Percentiles rank a stretch among this genome's conserved stretches.
These are phyloP conservation scores for Sphaerulina musiva DNA, from an alignment of 2,329 filamentous ascomycete genomes.

Conservation along the genomic window DNA sequence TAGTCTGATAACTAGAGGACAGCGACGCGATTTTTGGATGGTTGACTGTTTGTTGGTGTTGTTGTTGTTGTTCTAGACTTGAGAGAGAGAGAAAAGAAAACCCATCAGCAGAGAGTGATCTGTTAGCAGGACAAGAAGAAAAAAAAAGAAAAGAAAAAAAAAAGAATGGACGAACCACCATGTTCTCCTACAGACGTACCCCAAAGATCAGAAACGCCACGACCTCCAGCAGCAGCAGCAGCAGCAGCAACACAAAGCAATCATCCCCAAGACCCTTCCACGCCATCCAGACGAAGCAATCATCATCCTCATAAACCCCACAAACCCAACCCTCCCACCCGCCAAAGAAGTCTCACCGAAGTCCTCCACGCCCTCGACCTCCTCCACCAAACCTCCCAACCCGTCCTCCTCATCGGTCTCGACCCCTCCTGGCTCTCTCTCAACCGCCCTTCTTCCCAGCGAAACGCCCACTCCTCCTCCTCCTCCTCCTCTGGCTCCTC, in stretches of 20 bases:
- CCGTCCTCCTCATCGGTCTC: slow-evolving; percentile 1
- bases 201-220: slow-evolving; percentile 3
- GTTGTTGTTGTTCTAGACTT: no score
- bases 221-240: neutral
- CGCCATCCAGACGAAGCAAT: no score
- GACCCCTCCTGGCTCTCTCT: slow-evolving; percentile 1
- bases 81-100: no score
- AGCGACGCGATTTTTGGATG: no score
- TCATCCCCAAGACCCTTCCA: no score
- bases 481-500: no score
- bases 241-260: no score
- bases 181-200: neutral
- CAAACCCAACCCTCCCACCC: neutral
- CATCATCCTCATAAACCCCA: neutral
- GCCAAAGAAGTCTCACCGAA: slow-evolving; percentile 9
- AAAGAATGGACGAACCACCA: neutral
- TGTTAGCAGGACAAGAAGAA: no score
- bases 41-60: no score
- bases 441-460: neutral
- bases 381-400: neutral
- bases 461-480: neutral
- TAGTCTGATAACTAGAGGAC: neutral
- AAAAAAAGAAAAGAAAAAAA: neutral
- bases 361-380: slow-evolving; percentile 2
- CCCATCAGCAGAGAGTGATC: neutral